Percentiles rank a stretch among this genome's conserved stretches.
Evolutionary conservation across 2,329 filamentous ascomycete genomes (phyloP).

Genomic region (Hypoxylon sp.): DNA sequence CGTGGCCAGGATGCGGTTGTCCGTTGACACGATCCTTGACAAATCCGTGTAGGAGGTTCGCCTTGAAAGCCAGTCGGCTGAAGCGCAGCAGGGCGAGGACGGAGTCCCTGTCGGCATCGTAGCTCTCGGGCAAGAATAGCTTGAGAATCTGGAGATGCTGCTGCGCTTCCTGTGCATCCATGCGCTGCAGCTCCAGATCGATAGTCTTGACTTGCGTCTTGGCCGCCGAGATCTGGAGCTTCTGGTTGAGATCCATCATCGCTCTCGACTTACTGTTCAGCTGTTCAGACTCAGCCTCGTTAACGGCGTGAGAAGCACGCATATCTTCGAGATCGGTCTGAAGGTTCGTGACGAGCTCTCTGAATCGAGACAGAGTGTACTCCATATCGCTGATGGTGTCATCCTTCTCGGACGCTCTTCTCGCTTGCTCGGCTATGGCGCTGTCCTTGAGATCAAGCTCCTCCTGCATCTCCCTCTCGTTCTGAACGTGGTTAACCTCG

Average conservation of each 20-base stretch:
- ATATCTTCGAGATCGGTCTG: slow-evolving; percentile 91
- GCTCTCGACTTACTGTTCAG: slow-evolving; percentile 86
- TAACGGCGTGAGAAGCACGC: slow-evolving; percentile 88
- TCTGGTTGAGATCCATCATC: slow-evolving; percentile 97
- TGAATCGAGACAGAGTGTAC: slow-evolving; percentile 87
- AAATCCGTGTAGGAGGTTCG: slow-evolving; percentile 77
- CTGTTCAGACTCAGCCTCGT: slow-evolving; percentile 91
- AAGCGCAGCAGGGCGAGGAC: slow-evolving; percentile 89
- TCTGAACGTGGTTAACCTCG: slow-evolving; percentile 90
- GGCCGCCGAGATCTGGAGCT: slow-evolving; percentile 86
- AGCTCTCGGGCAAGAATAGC: slow-evolving; percentile 86
- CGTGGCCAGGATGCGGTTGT: slow-evolving; percentile 70
- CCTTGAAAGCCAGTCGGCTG: slow-evolving; percentile 88
- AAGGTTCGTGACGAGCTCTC: slow-evolving; percentile 84
- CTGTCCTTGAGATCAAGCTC: slow-evolving; percentile 89
- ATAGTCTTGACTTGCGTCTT: slow-evolving; percentile 96
- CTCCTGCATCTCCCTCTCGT: slow-evolving; percentile 92
- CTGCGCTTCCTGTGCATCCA: slow-evolving; percentile 87
- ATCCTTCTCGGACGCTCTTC: slow-evolving; percentile 77
- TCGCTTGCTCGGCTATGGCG: slow-evolving; percentile 81
- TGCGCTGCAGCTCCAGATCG: slow-evolving; percentile 83
- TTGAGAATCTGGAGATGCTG: slow-evolving; percentile 91
- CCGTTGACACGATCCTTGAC: slow-evolving; percentile 80
- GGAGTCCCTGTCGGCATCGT: slow-evolving; percentile 81
- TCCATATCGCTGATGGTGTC: slow-evolving; percentile 85